Evolutionary conservation across 2,329 filamentous ascomycete species (phyloP).

Genomic region (Curvularia verruculosa): DNA sequence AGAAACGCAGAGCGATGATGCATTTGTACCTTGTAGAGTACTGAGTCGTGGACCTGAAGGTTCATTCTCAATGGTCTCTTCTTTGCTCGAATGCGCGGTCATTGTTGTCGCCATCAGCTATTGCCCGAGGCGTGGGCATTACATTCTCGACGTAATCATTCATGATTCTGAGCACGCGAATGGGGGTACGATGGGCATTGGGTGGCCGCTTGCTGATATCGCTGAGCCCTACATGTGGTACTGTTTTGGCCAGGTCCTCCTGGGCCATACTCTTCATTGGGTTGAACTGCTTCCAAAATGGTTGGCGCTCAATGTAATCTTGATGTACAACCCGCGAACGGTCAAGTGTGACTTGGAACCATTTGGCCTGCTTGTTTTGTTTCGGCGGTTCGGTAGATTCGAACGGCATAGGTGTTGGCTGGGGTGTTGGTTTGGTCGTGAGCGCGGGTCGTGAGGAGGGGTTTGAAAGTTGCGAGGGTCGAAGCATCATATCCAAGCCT

Average conservation of each 20-base stretch:
- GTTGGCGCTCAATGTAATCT: conserved; percentile 50
- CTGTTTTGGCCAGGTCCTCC: conserved; percentile 48
- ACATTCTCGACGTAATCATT: conserved; percentile 29
- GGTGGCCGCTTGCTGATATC: conserved; percentile 48
- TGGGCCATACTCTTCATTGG: conserved; percentile 43
- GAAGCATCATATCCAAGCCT: conserved; percentile 41
- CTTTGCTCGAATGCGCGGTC: conserved; percentile 5
- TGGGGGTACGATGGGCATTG: conserved; percentile 42
- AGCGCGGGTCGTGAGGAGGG: conserved; percentile 16
- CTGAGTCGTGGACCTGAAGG: background rate
- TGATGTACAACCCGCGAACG: conserved; percentile 48
- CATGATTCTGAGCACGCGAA: conserved; percentile 34
- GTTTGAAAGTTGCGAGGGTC: conserved; percentile 34
- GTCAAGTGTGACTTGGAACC: conserved; percentile 52
- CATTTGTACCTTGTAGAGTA: background rate
- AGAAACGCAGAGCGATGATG: background rate
- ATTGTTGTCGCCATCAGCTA: conserved; percentile 35
- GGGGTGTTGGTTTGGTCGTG: conserved; percentile 5
- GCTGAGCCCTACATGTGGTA: conserved; percentile 51
- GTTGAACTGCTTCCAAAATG: conserved; percentile 41
- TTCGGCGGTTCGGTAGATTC: conserved; percentile 9
- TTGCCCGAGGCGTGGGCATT: conserved; percentile 41
- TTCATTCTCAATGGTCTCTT: conserved; percentile 11
- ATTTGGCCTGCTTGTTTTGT: conserved; percentile 31
- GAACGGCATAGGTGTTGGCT: conserved; percentile 33